These are phyloP conservation scores for Candida methanosorbosa DNA, from an alignment of 805 yeast genomes.

Conservation along the genomic window DNA sequence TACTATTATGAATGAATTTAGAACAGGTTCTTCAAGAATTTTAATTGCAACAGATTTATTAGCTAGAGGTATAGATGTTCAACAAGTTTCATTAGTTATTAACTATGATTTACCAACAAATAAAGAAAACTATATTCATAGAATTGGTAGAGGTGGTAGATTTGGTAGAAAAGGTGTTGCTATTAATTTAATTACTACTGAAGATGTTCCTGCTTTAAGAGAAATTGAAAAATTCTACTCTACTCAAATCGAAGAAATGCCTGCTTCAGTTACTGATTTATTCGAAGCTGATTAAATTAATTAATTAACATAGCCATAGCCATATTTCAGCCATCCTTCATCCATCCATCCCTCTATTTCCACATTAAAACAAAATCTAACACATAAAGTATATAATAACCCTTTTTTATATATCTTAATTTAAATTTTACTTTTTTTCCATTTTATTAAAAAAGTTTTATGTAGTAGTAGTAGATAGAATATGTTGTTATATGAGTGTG, in stretches of 20 bases:
- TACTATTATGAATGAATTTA: conserved; percentile 89
- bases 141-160: conserved; percentile 98
- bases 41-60: conserved; percentile 90
- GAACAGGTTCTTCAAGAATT: conserved; percentile 90
- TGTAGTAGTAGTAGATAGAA: no score
- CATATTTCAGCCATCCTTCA: no score
- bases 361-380: neutral
- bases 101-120: conserved; percentile 89
- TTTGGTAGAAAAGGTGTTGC: conserved; percentile 99
- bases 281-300: conserved; percentile 12
- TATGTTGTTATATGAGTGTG: no score
- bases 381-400: neutral
- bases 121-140: conserved; percentile 90
- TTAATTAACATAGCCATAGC: no score
- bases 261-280: conserved; percentile 43
- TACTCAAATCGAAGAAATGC: conserved; percentile 90
- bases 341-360: no score
- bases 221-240: conserved; percentile 87
- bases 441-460: neutral
- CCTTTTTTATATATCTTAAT: neutral
- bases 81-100: conserved; percentile 91
- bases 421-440: neutral
- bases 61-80: conserved; percentile 98
- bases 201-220: conserved; percentile 65
- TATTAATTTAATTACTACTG: conserved; percentile 81